Conservation (phyloP, 495 filamentous ascomycete genomes). For the Penicillium salamii region DNA sequence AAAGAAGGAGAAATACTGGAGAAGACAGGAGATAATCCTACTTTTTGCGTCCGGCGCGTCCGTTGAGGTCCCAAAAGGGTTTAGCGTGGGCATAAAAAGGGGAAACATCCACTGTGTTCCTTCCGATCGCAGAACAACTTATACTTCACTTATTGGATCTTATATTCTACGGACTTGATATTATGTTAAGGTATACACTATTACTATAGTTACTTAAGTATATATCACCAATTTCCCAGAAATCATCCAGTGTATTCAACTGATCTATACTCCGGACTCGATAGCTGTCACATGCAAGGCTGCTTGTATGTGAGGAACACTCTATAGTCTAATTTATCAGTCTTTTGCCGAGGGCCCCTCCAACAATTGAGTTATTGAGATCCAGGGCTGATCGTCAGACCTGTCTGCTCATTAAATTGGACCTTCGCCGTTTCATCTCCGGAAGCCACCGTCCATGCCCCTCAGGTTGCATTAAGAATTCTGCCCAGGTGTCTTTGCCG, state of each 20-base stretch:
- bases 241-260: too few relatives aligned
- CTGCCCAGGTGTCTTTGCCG: too few relatives aligned
- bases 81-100: constrained; percentile 33
- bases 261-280: too few relatives aligned
- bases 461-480: background rate
- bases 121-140: constrained; percentile 15
- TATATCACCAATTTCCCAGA: too few relatives aligned
- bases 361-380: background rate
- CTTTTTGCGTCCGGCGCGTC: constrained; percentile 34
- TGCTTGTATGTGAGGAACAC: background rate
- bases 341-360: background rate
- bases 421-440: too few relatives aligned
- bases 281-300: background rate
- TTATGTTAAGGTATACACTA: too few relatives aligned
- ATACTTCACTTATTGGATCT: too few relatives aligned
- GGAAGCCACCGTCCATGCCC: background rate
- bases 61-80: constrained; percentile 25
- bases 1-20: constrained; percentile 20
- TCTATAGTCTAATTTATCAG: background rate
- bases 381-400: background rate
- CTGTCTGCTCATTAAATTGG: too few relatives aligned
- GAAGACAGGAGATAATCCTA: constrained; percentile 12
- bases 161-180: too few relatives aligned
- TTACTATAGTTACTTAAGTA: too few relatives aligned
- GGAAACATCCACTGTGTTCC: constrained; percentile 18